phyloP scores from a whole-genome alignment of 306 rosid genomes.

The Castanea crenata region DNA sequence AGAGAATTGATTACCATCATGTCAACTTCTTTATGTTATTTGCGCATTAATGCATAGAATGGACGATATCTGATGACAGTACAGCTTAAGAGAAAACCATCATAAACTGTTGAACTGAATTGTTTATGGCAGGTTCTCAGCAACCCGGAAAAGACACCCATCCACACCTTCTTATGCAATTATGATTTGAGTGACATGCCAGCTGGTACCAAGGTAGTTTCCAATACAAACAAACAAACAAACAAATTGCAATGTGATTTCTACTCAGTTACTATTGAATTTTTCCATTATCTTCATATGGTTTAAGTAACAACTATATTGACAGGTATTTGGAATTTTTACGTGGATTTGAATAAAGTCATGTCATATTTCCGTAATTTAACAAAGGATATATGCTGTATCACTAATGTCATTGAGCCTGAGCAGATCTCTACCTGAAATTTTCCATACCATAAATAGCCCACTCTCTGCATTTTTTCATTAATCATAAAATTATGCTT shows the following conservation, averaged over 20 bases:
- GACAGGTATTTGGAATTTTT: not conserved
- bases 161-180: constrained; percentile 81
- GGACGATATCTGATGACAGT: constrained; percentile 9
- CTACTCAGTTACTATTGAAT: not conserved
- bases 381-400: too few relatives aligned
- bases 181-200: constrained; percentile 94
- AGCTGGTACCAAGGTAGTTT: constrained; percentile 76
- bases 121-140: constrained; percentile 70
- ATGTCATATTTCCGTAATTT: too few relatives aligned
- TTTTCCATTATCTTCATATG: not conserved
- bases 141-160: constrained; percentile 92
- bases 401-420: too few relatives aligned
- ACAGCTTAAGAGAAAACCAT: constrained; percentile 4
- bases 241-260: not conserved
- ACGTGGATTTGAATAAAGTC: not conserved
- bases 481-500: too few relatives aligned
- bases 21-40: constrained; percentile 10
- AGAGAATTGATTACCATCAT: not conserved
- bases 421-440: too few relatives aligned
- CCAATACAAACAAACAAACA: not conserved
- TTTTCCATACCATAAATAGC: too few relatives aligned
- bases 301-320: not conserved
- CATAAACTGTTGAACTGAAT: constrained; percentile 17
- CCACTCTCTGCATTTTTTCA: not conserved
- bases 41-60: not conserved